Evolutionary conservation across 495 filamentous ascomycete species (phyloP).

Genomic region (Saxophila tyrrhenica): DNA sequence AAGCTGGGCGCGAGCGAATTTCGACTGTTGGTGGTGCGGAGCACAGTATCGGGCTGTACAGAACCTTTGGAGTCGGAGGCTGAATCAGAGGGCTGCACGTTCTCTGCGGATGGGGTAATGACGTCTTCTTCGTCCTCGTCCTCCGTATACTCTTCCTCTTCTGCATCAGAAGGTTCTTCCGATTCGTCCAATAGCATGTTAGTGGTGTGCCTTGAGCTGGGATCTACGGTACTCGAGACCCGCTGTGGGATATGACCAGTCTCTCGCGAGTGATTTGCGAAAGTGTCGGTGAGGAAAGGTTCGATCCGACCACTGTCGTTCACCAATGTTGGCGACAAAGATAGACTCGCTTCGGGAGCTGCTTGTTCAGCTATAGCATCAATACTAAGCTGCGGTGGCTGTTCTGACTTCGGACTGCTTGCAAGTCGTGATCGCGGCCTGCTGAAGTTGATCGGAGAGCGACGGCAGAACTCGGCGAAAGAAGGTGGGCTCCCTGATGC

Average conservation of each 20-base stretch:
- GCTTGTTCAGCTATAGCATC: neutral
- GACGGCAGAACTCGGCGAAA: neutral
- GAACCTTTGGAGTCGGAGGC: neutral
- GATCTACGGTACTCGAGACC: neutral
- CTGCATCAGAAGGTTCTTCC: neutral
- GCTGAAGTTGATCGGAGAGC: neutral
- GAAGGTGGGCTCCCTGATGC: neutral
- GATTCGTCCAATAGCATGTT: neutral
- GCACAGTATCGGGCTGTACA: neutral
- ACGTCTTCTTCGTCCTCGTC: neutral
- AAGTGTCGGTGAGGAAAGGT: conserved; percentile 1
- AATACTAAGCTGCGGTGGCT: neutral
- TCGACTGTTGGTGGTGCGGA: neutral
- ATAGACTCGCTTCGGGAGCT: neutral
- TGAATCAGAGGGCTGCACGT: too few relatives aligned
- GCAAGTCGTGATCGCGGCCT: neutral
- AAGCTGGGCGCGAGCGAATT: neutral
- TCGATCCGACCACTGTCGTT: neutral
- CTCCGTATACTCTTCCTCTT: neutral
- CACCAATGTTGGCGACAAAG: neutral
- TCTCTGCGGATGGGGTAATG: too few relatives aligned
- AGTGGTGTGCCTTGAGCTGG: neutral
- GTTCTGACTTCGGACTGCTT: neutral
- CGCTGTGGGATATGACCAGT: neutral
- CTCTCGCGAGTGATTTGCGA: neutral